Evolutionary conservation across 768 basidiomycete genomes (phyloP).

Genomic region (Boletus pseudo-olivaceus): DNA sequence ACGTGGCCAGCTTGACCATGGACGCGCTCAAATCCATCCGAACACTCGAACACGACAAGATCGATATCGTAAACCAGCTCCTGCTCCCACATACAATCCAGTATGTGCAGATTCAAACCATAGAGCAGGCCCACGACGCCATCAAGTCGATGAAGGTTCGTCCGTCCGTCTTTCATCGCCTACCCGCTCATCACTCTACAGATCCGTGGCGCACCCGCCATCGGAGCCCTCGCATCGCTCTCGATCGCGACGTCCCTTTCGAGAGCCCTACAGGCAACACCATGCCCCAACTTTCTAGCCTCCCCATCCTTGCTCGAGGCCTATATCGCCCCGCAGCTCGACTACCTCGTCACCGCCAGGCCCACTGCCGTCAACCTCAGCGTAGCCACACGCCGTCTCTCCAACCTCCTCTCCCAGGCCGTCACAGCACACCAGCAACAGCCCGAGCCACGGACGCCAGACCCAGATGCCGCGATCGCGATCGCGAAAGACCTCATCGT

Average conservation of each 20-base stretch:
- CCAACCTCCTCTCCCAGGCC: slow-evolving; percentile 37
- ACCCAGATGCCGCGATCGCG: slow-evolving; percentile 39
- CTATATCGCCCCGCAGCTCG: slow-evolving; percentile 57
- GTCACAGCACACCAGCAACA: slow-evolving; percentile 17
- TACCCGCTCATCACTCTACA: slow-evolving; percentile 19
- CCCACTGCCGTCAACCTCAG: slow-evolving; percentile 97
- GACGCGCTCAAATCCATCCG: slow-evolving; percentile 39
- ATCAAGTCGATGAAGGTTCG: slow-evolving; percentile 93
- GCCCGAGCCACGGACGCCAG: slow-evolving; percentile 8
- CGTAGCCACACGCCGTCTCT: slow-evolving; percentile 74
- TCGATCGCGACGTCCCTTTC: slow-evolving; percentile 66
- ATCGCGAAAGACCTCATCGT: slow-evolving; percentile 58
- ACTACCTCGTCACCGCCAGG: slow-evolving; percentile 79
- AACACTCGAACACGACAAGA: slow-evolving; percentile 40
- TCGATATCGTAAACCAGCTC: slow-evolving; percentile 91
- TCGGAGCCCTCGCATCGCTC: slow-evolving; percentile 87
- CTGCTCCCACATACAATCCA: slow-evolving; percentile 75
- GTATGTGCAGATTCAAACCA: slow-evolving; percentile 60
- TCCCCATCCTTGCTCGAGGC: slow-evolving; percentile 49
- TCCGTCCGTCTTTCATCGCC: background rate
- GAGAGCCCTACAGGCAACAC: slow-evolving; percentile 43
- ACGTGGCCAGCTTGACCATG: slow-evolving; percentile 8
- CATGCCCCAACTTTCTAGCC: slow-evolving; percentile 52
- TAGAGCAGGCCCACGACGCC: slow-evolving; percentile 86
- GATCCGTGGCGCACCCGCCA: slow-evolving; percentile 93